Percentiles rank a stretch among this genome's conserved stretches.
Evolutionary conservation across 306 rosid genomes (phyloP).

Genomic region (Lathyrus oleraceus): DNA sequence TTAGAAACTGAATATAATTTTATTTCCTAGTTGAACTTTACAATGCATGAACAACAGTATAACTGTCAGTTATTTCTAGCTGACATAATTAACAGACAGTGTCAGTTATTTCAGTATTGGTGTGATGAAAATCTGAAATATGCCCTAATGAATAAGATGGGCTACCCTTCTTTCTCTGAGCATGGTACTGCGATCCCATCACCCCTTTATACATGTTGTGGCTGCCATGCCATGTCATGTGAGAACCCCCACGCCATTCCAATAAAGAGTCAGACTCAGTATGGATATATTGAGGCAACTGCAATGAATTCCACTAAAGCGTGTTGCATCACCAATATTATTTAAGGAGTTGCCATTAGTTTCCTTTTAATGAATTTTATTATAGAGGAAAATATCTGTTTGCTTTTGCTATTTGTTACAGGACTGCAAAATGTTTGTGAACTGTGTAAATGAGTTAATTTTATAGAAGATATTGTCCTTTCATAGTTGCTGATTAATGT

Average conservation of each 20-base stretch:
- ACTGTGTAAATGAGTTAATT: not conserved
- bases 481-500: conserved; percentile 4
- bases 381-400: not conserved
- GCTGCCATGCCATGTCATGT: not conserved
- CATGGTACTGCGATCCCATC: not conserved
- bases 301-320: not conserved
- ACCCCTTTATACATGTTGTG: not conserved
- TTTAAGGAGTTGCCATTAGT: not conserved
- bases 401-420: conserved; percentile 3
- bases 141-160: not conserved
- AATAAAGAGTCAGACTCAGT: not conserved
- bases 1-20: too few relatives aligned
- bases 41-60: too few relatives aligned
- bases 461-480: not conserved
- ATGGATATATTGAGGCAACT: not conserved
- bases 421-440: not conserved
- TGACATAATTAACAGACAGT: too few relatives aligned
- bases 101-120: not conserved
- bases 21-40: too few relatives aligned
- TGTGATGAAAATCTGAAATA: not conserved
- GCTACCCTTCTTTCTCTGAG: not conserved
- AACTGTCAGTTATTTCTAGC: too few relatives aligned
- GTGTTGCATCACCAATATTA: not conserved
- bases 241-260: not conserved
- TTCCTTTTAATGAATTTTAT: not conserved